These are phyloP conservation scores for Suillus hirtellus DNA, from an alignment of 768 basidiomycete genomes.

Conservation along the genomic window DNA sequence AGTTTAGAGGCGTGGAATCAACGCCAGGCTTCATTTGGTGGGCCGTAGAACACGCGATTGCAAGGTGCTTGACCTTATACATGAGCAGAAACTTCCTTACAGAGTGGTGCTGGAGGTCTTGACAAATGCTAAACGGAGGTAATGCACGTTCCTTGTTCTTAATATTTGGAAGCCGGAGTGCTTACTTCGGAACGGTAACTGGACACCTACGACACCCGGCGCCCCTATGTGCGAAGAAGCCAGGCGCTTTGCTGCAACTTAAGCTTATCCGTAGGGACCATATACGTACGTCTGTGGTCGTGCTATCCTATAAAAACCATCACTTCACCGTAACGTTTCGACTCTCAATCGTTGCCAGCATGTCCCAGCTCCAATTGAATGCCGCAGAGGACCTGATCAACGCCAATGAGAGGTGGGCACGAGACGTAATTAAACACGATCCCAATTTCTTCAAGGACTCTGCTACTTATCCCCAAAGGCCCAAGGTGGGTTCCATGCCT, in stretches of 20 bases:
- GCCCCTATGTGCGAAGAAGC: no score
- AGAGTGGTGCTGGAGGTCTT: no score
- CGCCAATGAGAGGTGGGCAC: conserved; percentile 70
- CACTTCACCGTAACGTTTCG: not conserved
- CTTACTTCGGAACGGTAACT: not conserved
- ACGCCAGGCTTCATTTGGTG: no score
- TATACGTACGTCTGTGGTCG: no score
- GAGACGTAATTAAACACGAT: conserved; percentile 51
- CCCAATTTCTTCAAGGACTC: conserved; percentile 63
- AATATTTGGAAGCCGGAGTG: not conserved
- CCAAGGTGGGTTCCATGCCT: conserved; percentile 48
- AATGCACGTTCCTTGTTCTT: not conserved
- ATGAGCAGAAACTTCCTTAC: no score
- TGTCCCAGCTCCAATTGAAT: not conserved
- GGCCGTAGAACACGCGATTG: no score
- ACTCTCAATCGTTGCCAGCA: not conserved
- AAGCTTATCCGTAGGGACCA: no score
- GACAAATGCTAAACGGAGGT: not conserved
- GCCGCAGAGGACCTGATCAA: conserved; percentile 33
- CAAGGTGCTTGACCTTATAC: no score
- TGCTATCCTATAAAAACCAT: not conserved
- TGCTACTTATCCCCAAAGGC: conserved; percentile 58
- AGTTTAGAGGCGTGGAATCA: no score
- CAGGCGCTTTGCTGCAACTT: no score
- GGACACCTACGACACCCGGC: not conserved